Evolutionary conservation across 2,329 filamentous ascomycete genomes (phyloP).

Genomic region (Colletotrichum horii): DNA sequence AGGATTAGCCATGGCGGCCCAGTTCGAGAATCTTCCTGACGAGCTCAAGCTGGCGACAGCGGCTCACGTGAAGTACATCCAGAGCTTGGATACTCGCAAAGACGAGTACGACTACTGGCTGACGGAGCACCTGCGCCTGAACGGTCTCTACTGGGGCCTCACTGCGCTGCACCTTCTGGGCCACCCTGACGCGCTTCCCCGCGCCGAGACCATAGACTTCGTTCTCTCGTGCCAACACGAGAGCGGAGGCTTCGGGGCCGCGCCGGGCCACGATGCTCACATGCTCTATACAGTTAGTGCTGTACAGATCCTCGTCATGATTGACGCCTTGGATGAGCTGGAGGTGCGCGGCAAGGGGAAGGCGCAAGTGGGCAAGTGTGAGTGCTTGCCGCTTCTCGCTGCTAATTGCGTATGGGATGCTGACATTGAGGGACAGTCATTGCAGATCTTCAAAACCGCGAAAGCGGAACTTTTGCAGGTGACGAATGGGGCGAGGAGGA

Average conservation of each 20-base stretch:
- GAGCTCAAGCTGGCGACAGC: conserved; percentile 54
- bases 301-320: conserved; percentile 87
- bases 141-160: conserved; percentile 96
- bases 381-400: conserved; percentile 36
- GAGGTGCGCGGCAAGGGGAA: conserved; percentile 74
- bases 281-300: conserved; percentile 96
- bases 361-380: conserved; percentile 79
- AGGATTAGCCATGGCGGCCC: conserved; percentile 34
- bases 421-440: conserved; percentile 61
- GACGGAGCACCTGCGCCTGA: conserved; percentile 94
- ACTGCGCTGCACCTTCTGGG: conserved; percentile 86
- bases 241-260: conserved; percentile 90
- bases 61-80: conserved; percentile 88
- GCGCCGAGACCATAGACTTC: conserved; percentile 84
- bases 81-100: conserved; percentile 87
- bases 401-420: neutral
- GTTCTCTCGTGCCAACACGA: conserved; percentile 94
- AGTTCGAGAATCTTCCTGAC: conserved; percentile 39
- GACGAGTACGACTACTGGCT: conserved; percentile 98
- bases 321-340: conserved; percentile 84
- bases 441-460: conserved; percentile 77
- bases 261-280: conserved; percentile 92
- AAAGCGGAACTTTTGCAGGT: conserved; percentile 87
- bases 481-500: conserved; percentile 98
- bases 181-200: conserved; percentile 80